Evolutionary conservation across 257 asterid genomes (phyloP), one percentile per base, ranked within the genome.

Genomic region (Echites panduratus): DNA sequence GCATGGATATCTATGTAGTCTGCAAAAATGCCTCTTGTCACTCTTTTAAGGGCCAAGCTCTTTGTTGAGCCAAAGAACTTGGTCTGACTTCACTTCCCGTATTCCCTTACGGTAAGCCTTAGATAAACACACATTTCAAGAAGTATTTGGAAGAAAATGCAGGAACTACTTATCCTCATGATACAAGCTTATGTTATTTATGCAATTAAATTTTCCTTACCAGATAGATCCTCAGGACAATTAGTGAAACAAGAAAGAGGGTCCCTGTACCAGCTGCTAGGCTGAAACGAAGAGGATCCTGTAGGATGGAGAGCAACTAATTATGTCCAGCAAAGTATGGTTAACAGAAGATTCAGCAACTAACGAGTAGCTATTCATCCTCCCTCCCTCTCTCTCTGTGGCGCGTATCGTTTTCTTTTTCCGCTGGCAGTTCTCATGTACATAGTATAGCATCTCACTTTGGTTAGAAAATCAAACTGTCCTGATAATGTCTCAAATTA

Each of bases 241-340:
- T 89, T 61, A 93, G 75, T 27, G 97, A 79, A 66, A 93, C 97
- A 72, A 93, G 84, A 75, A 93, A 88, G 43, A 89, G 90, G 66
- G 98, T 89, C 74, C 98, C 98, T 1, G 89, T 90, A 61, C 95
- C 85, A 14, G 96, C 92, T 48, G 98, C 89, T 24, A 93, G 88
- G 40, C 45, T 80, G 54, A 93, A 93, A 29, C 85, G 87, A 32
- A 90, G 73, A 70, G 98, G 95, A 72, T 93, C 98, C 97, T 93
- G 90, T 78, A 76, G 64, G 63, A 82, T 74, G 35, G 73, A 54
- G 50, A 73, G 24, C 35, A 40, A 66, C 27, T 32, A 52, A 24
- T 13, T 2, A 43, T 29, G 20, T 62, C 44, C 13, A 44, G 70
- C 45, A 24, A 49, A 10, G 17, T 53, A 35, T 3, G 19, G 53